Evolutionary conservation across 202 grass and related monocot genomes (phyloP).

Genomic region (Eragrostis tef): DNA sequence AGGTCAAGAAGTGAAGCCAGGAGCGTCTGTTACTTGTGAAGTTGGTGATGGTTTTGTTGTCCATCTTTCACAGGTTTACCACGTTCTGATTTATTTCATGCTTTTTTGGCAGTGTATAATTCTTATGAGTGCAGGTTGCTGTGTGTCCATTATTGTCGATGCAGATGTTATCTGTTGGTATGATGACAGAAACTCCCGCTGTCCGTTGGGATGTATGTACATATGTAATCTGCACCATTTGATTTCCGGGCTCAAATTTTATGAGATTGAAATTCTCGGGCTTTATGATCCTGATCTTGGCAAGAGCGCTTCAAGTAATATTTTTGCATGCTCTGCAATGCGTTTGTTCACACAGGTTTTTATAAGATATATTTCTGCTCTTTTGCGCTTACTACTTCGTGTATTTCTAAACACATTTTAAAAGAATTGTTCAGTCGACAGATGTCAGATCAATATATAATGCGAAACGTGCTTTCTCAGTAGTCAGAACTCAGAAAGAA

Average conservation of each 20-base stretch:
- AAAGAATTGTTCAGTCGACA: too few relatives aligned
- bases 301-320: background rate
- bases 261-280: too few relatives aligned
- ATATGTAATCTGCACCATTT: conserved; percentile 1
- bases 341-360: background rate
- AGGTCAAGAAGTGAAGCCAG: conserved; percentile 85
- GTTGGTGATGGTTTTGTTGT: conserved; percentile 49
- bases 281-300: background rate
- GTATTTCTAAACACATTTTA: too few relatives aligned
- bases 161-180: background rate
- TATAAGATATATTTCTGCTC: too few relatives aligned
- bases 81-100: background rate
- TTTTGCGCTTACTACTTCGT: too few relatives aligned
- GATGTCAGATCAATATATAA: too few relatives aligned
- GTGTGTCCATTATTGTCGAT: background rate
- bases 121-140: background rate
- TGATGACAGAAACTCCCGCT: background rate
- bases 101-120: background rate
- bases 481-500: too few relatives aligned
- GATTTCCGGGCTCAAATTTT: background rate
- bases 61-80: conserved; percentile 73
- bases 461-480: too few relatives aligned
- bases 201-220: background rate
- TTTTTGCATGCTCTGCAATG: background rate
- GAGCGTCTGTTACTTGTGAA: conserved; percentile 57